Base-by-base conservation (phyloP, 768 basidiomycete species). In the Podaxis rugospora region DNA sequence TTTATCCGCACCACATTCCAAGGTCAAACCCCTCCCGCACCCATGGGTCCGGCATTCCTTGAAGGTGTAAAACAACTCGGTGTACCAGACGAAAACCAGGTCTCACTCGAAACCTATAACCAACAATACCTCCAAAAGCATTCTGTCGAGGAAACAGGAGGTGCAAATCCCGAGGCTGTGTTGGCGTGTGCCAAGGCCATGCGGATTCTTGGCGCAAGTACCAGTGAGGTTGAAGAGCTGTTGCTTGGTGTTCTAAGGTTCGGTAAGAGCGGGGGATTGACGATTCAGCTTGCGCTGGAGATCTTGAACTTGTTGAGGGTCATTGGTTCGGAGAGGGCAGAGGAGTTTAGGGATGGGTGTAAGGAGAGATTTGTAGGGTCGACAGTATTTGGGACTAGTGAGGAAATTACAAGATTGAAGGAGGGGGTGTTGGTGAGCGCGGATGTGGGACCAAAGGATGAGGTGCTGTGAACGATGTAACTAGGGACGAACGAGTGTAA, bases 81-180 rank as follows among this genome's bases (percentile, higher is more conserved):
- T 4, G 85, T 44, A 3, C 55, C 51, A 46, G 56, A 21, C 51
- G 59, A 60, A 0, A 75, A 74, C 0, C 81, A 82, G 27, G 64
- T 86, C 1, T 79, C 86, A 0, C 66, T 85, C n/a, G 85, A 89
- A 44, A 80, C 80, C 0, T 89, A 81, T 75, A 94, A 91, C 67
- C 82, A 86, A 16, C 84, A 90, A 63, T 93, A 88, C 70, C 79
- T 93, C 11, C 90, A 95, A 68, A 76, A 68, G 14, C 81, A 89
- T 62, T 74, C 85, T 0, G 66, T 71, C 0, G 51, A 32, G 32
- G 32, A 3, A 32, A 46, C 11, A 14, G 7, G 28, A 49, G 25
- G 42, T 18, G 18, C 32, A 39, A 6, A 35, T 10, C 21, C 80
- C 80, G 63, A 70, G 1, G 84, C 85, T 0, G 74, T 90, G 36